These are phyloP conservation scores for Claviceps sp. DNA, from an alignment of 2,329 filamentous ascomycete genomes.

Conservation along the genomic window DNA sequence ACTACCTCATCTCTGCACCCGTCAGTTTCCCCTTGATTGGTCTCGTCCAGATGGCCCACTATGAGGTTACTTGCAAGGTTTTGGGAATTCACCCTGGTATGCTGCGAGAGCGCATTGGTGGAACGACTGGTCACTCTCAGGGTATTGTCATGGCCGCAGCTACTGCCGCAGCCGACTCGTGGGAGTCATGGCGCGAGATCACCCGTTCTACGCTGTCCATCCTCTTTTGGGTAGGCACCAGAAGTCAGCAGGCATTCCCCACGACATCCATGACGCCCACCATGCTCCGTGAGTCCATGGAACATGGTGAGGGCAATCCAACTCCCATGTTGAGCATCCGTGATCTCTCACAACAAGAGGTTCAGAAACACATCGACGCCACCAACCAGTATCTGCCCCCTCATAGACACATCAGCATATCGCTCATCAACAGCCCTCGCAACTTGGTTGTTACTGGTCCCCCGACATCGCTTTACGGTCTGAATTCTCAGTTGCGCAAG, in stretches of 20 bases:
- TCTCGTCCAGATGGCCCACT: constrained; percentile 90
- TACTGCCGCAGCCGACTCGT: constrained; percentile 79
- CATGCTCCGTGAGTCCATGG: constrained; percentile 82
- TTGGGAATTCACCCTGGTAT: constrained; percentile 82
- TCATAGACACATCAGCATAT: constrained; percentile 89
- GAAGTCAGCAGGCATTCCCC: constrained; percentile 95
- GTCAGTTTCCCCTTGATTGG: constrained; percentile 95
- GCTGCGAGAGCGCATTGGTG: constrained; percentile 69
- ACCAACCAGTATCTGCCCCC: constrained; percentile 92
- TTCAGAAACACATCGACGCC: constrained; percentile 91
- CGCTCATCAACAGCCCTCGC: constrained; percentile 88
- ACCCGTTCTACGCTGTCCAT: constrained; percentile 74
- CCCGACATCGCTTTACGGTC: constrained; percentile 87
- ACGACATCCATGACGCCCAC: constrained; percentile 84
- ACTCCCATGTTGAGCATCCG: constrained; percentile 98
- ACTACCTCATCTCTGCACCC: constrained; percentile 88
- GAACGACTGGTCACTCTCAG: constrained; percentile 92
- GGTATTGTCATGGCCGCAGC: constrained; percentile 88
- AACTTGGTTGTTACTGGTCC: constrained; percentile 96
- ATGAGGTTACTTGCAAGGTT: constrained; percentile 84
- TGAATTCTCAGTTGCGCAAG: constrained; percentile 89
- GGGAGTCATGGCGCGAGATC: constrained; percentile 80
- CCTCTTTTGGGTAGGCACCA: constrained; percentile 95
- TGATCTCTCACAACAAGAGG: constrained; percentile 73
- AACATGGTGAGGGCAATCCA: constrained; percentile 86